Evolutionary conservation across 129 eudicot species (phyloP).

Genomic region (Artemisia annua): DNA sequence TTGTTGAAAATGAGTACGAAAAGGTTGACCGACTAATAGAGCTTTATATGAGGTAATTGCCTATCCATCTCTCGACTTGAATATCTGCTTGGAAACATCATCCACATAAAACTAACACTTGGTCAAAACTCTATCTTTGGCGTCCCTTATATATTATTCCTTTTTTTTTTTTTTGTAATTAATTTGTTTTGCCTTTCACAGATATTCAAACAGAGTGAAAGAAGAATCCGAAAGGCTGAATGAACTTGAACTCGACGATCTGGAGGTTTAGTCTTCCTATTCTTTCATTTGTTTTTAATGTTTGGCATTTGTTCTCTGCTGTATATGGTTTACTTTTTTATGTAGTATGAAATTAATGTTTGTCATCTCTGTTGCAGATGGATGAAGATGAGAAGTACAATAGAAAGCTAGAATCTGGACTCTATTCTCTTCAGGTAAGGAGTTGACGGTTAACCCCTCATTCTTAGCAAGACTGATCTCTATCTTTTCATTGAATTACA

Average conservation of each 20-base stretch:
- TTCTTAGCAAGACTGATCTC: background rate
- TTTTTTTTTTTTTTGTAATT: background rate
- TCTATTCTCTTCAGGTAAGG: constrained; percentile 85
- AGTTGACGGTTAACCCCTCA: constrained; percentile 3
- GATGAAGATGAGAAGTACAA: constrained; percentile 92
- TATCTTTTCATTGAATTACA: background rate
- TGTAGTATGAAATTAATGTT: background rate
- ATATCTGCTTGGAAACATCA: background rate
- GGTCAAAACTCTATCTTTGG: background rate
- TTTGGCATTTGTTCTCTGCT: background rate
- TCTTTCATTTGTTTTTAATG: background rate
- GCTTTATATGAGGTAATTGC: constrained; percentile 65
- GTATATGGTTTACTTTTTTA: background rate
- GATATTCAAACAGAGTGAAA: constrained; percentile 88
- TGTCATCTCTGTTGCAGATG: constrained; percentile 54
- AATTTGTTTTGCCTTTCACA: constrained; percentile 20
- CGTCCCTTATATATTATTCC: background rate
- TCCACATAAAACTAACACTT: background rate
- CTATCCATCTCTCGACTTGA: background rate
- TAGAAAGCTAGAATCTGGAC: constrained; percentile 89
- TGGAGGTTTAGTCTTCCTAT: constrained; percentile 55
- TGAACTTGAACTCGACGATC: constrained; percentile 80
- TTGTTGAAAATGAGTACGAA: constrained; percentile 95
- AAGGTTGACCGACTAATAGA: constrained; percentile 98
- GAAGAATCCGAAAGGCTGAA: constrained; percentile 78